These are phyloP conservation scores for Neocucurbitaria cava DNA, from an alignment of 2,329 filamentous ascomycete species.

Conservation along the genomic window DNA sequence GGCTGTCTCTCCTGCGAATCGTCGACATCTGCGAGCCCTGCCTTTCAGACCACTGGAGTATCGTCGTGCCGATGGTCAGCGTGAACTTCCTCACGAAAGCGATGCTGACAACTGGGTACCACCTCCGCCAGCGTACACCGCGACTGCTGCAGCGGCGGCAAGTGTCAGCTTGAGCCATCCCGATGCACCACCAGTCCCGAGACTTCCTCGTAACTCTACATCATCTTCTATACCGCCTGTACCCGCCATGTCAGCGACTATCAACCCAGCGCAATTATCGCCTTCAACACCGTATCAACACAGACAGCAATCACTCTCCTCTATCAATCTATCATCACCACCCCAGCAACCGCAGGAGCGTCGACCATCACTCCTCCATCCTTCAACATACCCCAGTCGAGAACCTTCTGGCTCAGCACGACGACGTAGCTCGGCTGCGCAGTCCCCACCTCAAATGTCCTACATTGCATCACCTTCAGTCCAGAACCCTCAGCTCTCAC, in stretches of 20 bases:
- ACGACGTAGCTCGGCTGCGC: conserved; percentile 34
- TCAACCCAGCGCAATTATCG: conserved; percentile 25
- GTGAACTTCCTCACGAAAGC: conserved; percentile 81
- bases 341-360: conserved; percentile 14
- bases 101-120: conserved; percentile 90
- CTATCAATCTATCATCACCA: conserved; percentile 29
- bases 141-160: conserved; percentile 58
- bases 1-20: conserved; percentile 75
- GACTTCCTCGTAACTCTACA: conserved; percentile 6
- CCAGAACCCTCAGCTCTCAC: conserved; percentile 10
- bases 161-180: conserved; percentile 48
- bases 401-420: conserved; percentile 27
- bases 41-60: conserved; percentile 66
- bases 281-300: conserved; percentile 27
- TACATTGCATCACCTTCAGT: conserved; percentile 6
- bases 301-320: conserved; percentile 30
- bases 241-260: conserved; percentile 31
- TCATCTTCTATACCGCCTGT: conserved; percentile 27
- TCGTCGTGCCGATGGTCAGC: conserved; percentile 71
- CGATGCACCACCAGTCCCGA: conserved; percentile 34
- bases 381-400: conserved; percentile 43
- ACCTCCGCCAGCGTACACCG: conserved; percentile 80
- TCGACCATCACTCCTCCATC: conserved; percentile 43
- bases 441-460: conserved; percentile 16
- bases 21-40: conserved; percentile 67